Evolutionary conservation across 2,329 filamentous ascomycete species (phyloP), one percentile per base, ranked within the genome.

Genomic region (Nannizziopsis arthrosporioides): DNA sequence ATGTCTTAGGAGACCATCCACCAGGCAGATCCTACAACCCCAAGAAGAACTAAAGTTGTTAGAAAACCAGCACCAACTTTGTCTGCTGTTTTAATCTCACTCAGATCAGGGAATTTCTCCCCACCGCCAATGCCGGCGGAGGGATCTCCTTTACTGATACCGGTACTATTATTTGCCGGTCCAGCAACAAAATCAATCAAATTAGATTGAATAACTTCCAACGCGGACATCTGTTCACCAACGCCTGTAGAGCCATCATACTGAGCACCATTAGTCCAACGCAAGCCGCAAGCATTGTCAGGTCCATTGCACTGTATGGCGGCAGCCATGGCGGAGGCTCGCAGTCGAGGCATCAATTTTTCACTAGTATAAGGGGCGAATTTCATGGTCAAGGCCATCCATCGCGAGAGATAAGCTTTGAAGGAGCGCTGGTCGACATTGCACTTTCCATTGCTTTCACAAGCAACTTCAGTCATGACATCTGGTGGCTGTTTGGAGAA

Each of bases 191-290:
- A 62, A 30, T 69, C 67, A 27, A 69, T 57, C 22, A 65, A 47
- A 34, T 77, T 80, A 34, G 74, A 73, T 40, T 84, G 71, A 5
- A 82, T 73, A 8, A 82, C 71, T 57, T 84, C 78, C 61, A 85
- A 67, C 2, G 77, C 80, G 1, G 77, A 73, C 81, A 85, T 85
- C 63, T 84, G 80, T 61, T 84, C 80, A 4, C 82, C 82, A 1
- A 84, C 74, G 5, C 81, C 81, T 5, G 70, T 73, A 1, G 69
- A 70, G 18, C 77, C 76, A 59, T 84, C 79, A 63, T 74, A 83
- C 7, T 63, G 62, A 0, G 63, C 67, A 5, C 60, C 61, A 48
- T 71, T 66, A 46, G 73, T 69, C 40, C 72, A 61, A 31, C 53
- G 50, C 15, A 58, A 42, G 14, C 57, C 57, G 36, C 57, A 58